A percentile compares a stretch with the other conserved stretches of the same genome.
These are phyloP conservation scores for Xylariaceae sp. DNA, from an alignment of 2,329 filamentous ascomycete species.

Conservation along the genomic window DNA sequence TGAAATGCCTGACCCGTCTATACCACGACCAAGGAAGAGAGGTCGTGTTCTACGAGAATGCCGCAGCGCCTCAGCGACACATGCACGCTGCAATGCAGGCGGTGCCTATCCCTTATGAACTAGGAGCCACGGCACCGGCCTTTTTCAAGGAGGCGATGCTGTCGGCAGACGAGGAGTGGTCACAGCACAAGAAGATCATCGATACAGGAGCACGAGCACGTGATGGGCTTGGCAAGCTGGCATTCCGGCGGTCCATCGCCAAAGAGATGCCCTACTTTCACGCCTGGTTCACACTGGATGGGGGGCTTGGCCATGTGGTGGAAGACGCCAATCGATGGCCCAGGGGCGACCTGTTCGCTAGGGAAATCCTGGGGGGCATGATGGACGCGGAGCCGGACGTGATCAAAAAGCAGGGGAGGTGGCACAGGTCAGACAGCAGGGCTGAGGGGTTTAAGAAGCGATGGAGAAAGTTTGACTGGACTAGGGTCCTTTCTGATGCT, in stretches of 20 bases:
- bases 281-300: conserved; percentile 90
- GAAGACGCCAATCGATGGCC: conserved; percentile 87
- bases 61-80: conserved; percentile 71
- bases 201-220: conserved; percentile 67
- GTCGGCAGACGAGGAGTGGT: conserved; percentile 85
- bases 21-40: conserved; percentile 91
- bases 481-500: conserved; percentile 50
- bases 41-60: conserved; percentile 97
- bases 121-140: conserved; percentile 87
- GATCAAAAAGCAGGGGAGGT: conserved; percentile 85
- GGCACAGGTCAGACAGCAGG: conserved; percentile 66
- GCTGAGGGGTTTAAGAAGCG: conserved; percentile 74
- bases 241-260: conserved; percentile 76
- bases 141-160: conserved; percentile 96
- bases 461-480: conserved; percentile 94
- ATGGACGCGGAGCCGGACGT: conserved; percentile 75
- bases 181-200: conserved; percentile 90
- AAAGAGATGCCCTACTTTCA: conserved; percentile 99
- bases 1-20: conserved; percentile 91
- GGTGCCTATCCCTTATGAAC: conserved; percentile 81
- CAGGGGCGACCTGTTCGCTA: conserved; percentile 82
- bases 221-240: conserved; percentile 70
- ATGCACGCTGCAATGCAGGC: conserved; percentile 81
- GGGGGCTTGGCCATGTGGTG: conserved; percentile 86
- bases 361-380: conserved; percentile 91